Base-by-base conservation (phyloP, 2,329 filamentous ascomycete genomes). In the Cladophialophora bantiana region DNA sequence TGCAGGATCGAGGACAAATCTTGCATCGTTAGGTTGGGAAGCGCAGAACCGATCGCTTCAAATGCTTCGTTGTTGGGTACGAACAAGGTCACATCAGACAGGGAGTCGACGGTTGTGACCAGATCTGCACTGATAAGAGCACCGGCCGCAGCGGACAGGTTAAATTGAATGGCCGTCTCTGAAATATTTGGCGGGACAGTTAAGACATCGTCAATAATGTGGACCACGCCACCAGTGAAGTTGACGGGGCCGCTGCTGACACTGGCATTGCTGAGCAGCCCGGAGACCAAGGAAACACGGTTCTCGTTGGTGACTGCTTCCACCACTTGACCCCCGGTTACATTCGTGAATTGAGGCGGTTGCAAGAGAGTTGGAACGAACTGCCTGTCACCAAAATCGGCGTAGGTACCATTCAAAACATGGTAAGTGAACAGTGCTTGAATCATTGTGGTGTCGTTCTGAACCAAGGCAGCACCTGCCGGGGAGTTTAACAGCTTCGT, bases 21-120 rank as follows among this genome's bases (percentile, higher is more conserved):
- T 7, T 81, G 75, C 0, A 76, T 75, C 26, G 80, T 81, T 36
- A 88, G 75, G 66, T 82, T 82, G 31, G 76, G 74, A 3, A 88
- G 72, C 36, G 83, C 78, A 64, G 82, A 86, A 60, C 84, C 86
- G 56, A 91, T 85, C 32, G 78, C 76, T 38, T 83, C 78, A 78
- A 91, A 88, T 9, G 88, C 89, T 1, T 78, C 79, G 74, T 90
- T 88, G 73, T 78, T 83, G 1, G 89, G 89, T 0, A 85, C 87
- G 71, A 91, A 90, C 68, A 91, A 81, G 63, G 89, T 91, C 45
- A 90, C 70, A 73, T 88, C 82, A 6, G 73, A 71, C 2, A 77
- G 31, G 10, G 31, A n/a, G 40, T 70, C 67, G 20, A 72, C 15
- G 15, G 65, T 56, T 20, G 66, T 52, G 7, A 45, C 64, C 31